These are phyloP conservation scores for Scorias spongiosa DNA, from an alignment of 2,329 filamentous ascomycete species.

Conservation along the genomic window DNA sequence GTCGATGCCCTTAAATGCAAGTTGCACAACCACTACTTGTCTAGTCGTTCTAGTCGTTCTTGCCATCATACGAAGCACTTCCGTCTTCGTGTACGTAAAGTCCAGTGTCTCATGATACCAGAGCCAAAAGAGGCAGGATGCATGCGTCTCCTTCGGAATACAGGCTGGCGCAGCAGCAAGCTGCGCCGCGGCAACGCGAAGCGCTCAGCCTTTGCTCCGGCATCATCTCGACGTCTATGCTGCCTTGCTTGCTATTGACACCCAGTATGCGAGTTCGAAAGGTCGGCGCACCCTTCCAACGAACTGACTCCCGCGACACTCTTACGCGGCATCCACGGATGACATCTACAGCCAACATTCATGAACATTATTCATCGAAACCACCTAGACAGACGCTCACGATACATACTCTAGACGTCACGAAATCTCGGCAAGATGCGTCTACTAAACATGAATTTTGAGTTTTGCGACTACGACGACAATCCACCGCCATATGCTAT, in stretches of 20 bases:
- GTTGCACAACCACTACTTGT: neutral
- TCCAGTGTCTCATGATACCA: neutral
- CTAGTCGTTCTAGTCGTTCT: neutral
- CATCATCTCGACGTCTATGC: neutral
- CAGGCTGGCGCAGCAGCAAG: neutral
- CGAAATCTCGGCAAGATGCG: neutral
- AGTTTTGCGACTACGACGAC: neutral
- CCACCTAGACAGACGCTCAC: neutral
- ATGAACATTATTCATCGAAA: neutral
- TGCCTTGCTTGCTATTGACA: neutral
- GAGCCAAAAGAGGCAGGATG: neutral
- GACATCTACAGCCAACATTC: neutral
- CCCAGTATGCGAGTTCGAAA: neutral
- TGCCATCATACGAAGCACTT: neutral
- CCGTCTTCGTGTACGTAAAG: neutral
- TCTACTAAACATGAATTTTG: neutral
- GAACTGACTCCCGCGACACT: neutral
- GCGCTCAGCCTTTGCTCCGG: neutral
- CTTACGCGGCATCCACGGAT: neutral
- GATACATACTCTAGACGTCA: neutral
- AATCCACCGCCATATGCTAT: conserved; percentile 16
- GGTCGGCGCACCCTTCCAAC: neutral
- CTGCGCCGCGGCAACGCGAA: neutral
- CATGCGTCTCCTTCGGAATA: neutral
- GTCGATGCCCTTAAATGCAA: too few relatives aligned